Evolutionary conservation across 2,329 filamentous ascomycete genomes (phyloP).

Genomic region (Arachnopeziza araneosa): DNA sequence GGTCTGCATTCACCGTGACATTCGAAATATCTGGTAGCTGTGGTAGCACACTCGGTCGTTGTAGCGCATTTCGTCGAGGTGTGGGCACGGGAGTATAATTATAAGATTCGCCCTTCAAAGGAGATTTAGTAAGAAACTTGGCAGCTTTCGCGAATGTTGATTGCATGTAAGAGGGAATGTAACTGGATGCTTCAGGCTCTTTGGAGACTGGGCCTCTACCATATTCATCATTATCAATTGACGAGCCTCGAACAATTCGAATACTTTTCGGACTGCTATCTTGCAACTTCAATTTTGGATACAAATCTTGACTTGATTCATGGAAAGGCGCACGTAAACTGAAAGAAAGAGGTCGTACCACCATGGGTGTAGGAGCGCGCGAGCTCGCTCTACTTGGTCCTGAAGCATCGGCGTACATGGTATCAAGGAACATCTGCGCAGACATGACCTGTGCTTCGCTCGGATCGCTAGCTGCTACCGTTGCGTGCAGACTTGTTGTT

Average conservation of each 20-base stretch:
- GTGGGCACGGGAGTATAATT: slow-evolving; percentile 47
- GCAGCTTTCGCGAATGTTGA: slow-evolving; percentile 28
- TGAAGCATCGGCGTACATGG: slow-evolving; percentile 61
- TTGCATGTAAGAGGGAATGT: slow-evolving; percentile 28
- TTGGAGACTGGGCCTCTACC: not conserved
- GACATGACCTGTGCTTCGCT: slow-evolving; percentile 75
- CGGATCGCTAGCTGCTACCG: slow-evolving; percentile 68
- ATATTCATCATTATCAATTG: not conserved
- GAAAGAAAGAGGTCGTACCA: slow-evolving; percentile 44
- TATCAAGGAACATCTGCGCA: slow-evolving; percentile 73
- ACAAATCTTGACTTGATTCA: slow-evolving; percentile 15
- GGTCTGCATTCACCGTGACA: slow-evolving; percentile 61
- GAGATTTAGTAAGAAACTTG: slow-evolving; percentile 31
- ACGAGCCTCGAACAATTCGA: slow-evolving; percentile 11
- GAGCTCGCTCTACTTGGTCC: slow-evolving; percentile 55
- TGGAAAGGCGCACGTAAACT: slow-evolving; percentile 12
- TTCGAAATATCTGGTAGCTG: slow-evolving; percentile 69
- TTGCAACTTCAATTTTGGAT: slow-evolving; percentile 20
- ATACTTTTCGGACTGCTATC: slow-evolving; percentile 28
- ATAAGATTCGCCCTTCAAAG: slow-evolving; percentile 46
- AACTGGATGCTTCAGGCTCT: slow-evolving; percentile 2
- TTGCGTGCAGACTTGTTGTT: slow-evolving; percentile 61
- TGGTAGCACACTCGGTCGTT: slow-evolving; percentile 66
- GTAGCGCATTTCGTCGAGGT: slow-evolving; percentile 55
- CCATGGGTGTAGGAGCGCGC: slow-evolving; percentile 64